Evolutionary conservation across 352 stramenopile species (phyloP).

Genomic region (Globisporangium spinosum): DNA sequence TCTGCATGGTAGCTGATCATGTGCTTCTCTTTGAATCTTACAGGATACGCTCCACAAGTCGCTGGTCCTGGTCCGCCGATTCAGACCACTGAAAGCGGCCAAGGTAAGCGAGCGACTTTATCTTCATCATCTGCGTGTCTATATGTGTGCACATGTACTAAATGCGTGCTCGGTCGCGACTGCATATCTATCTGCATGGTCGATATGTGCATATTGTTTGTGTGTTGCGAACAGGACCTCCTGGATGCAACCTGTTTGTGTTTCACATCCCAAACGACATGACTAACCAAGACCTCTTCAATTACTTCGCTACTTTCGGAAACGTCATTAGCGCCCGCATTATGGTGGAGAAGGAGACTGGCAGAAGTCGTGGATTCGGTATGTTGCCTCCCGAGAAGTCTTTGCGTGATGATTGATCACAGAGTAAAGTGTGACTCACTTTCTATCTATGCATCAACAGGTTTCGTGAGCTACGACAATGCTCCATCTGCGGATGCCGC

Average conservation of each 20-base stretch:
- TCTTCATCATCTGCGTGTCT: slow-evolving; percentile 6
- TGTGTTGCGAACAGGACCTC: slow-evolving; percentile 69
- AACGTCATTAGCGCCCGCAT: slow-evolving; percentile 95
- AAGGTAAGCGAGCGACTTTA: slow-evolving; percentile 48
- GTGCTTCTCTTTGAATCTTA: neutral
- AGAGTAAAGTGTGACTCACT: no score
- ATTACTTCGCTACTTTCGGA: slow-evolving; percentile 94
- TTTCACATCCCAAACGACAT: slow-evolving; percentile 98
- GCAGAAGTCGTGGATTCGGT: slow-evolving; percentile 92
- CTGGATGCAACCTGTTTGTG: slow-evolving; percentile 96
- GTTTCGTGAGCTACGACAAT: slow-evolving; percentile 96
- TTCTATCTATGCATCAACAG: slow-evolving; percentile 26
- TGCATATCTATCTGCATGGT: slow-evolving; percentile 35
- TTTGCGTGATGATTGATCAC: no score
- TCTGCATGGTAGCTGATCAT: neutral
- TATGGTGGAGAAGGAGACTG: slow-evolving; percentile 96
- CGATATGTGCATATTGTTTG: slow-evolving; percentile 40
- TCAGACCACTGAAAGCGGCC: slow-evolving; percentile 83
- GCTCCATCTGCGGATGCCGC: slow-evolving; percentile 87
- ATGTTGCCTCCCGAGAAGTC: slow-evolving; percentile 19
- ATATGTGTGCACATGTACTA: slow-evolving; percentile 37
- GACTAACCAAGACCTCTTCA: slow-evolving; percentile 96
- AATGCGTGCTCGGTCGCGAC: slow-evolving; percentile 29
- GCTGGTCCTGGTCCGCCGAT: slow-evolving; percentile 83
- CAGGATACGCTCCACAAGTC: slow-evolving; percentile 82